A percentile compares a stretch with the other conserved stretches of the same genome.
Evolutionary conservation across 805 yeast species (phyloP).

Genomic region (Yarrowia yakushimensis): DNA sequence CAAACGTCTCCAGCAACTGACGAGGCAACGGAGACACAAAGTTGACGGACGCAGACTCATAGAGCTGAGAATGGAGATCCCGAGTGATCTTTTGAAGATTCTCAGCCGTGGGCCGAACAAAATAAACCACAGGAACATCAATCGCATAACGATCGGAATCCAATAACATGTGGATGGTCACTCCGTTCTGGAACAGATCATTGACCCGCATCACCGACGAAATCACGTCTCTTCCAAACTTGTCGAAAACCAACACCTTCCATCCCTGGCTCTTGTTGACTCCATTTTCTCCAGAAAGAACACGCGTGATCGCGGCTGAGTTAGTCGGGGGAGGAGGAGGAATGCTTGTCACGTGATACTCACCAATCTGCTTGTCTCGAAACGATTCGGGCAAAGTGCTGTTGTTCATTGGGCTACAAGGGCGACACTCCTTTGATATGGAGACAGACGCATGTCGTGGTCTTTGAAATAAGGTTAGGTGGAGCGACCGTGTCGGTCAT

Average conservation of each 20-base stretch:
- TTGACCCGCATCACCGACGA: slow-evolving; percentile 91
- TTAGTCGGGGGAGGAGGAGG: not conserved
- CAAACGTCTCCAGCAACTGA: slow-evolving; percentile 80
- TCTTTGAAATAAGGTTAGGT: not conserved
- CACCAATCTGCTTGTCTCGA: slow-evolving; percentile 38
- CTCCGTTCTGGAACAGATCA: slow-evolving; percentile 84
- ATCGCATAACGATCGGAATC: slow-evolving; percentile 70
- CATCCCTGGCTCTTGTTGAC: slow-evolving; percentile 53
- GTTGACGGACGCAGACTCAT: slow-evolving; percentile 76
- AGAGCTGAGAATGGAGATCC: slow-evolving; percentile 71
- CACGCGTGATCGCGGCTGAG: slow-evolving; percentile 59
- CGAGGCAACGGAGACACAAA: slow-evolving; percentile 79
- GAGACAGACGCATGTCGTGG: slow-evolving; percentile 4
- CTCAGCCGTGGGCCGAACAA: slow-evolving; percentile 79
- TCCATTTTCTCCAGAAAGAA: slow-evolving; percentile 70
- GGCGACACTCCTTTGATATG: not conserved
- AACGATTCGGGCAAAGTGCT: slow-evolving; percentile 30
- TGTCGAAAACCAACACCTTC: slow-evolving; percentile 87
- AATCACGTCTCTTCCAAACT: slow-evolving; percentile 74
- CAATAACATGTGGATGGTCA: slow-evolving; percentile 82
- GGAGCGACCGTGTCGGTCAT: not conserved
- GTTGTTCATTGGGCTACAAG: not conserved
- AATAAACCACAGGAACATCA: slow-evolving; percentile 93
- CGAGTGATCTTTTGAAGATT: slow-evolving; percentile 66
- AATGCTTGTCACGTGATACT: slow-evolving; percentile 13